Base-by-base conservation (phyloP, 208 protist species). In the Jaenimonas drosophilae region DNA sequence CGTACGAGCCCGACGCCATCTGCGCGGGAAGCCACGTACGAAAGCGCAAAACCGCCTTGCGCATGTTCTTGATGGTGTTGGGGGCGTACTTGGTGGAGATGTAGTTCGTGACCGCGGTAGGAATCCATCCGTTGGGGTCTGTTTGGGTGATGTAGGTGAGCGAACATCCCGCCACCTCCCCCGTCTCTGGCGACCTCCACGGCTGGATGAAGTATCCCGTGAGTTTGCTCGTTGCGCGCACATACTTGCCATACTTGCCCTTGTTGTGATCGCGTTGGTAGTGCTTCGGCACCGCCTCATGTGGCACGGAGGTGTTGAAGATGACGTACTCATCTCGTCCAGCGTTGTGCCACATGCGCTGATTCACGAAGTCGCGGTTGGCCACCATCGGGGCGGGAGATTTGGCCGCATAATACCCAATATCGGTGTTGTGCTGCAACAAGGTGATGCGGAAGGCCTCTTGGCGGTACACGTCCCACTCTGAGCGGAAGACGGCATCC, bases 321-420 rank as follows among this genome's bases (percentile, higher is more conserved):
- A 95, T 95, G 24, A 91, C 62, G 48, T 80, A 95, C 59, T 90
- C 79, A 23, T 54, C 59, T 57, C 38, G 40, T 0, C 75, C 81
- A 25, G 75, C 64, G 17, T 72, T 70, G 29, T 85, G 61, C 85
- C 88, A 95, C 51, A 68, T 70, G 24, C 88, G 77, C 57, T 95
- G 88, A 51, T 91, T 93, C 33, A 93, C 77, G 69, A 95, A 93
- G 49, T 95, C 88, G 34, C 88, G 77, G 31, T 79, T 82, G 1
- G 71, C 45, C 16, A 94, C 75, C 12, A 79, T 54, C 38, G 70
- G 59, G 31, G 84, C 44, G 3, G 83, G 84, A n/a, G 69, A 74
- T 51, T 81, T 87, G 0, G 64, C 84, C 1, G 81, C 82, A 55
- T 95, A 95, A 68, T 95, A 95, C 40, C 88, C 84, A 27, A 95